These are phyloP conservation scores for Monosporascus sp. DNA, from an alignment of 2,329 filamentous ascomycete genomes.

Conservation along the genomic window DNA sequence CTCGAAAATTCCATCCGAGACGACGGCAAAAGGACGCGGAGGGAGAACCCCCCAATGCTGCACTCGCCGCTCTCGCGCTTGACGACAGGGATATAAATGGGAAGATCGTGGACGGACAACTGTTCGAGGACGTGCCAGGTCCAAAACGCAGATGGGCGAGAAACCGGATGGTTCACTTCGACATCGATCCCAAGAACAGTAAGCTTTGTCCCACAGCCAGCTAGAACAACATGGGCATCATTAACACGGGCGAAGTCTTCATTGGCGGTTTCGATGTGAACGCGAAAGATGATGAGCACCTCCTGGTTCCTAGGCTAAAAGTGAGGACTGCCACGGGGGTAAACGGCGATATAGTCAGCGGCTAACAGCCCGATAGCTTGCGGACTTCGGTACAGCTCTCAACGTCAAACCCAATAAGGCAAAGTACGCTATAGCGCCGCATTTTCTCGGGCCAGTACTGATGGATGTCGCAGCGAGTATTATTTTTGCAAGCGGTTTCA, in stretches of 20 bases:
- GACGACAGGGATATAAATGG: not conserved
- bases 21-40: not conserved
- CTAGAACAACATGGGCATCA: not conserved
- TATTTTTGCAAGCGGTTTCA: conserved; percentile 2
- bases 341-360: not conserved
- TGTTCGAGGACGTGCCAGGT: conserved; percentile 14
- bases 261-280: conserved; percentile 7
- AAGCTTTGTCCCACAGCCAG: not conserved
- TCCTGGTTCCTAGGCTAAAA: conserved; percentile 14
- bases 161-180: conserved; percentile 16
- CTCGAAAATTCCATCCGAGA: conserved; percentile 16
- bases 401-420: conserved; percentile 11
- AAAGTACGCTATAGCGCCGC: conserved; percentile 7
- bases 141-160: conserved; percentile 8
- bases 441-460: too few species aligned
- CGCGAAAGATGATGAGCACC: conserved; percentile 13
- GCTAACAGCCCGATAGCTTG: conserved; percentile 7
- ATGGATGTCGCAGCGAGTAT: conserved; percentile 2
- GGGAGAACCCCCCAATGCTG: not conserved
- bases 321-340: conserved; percentile 2
- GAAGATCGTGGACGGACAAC: conserved; percentile 10
- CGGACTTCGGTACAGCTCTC: conserved; percentile 12
- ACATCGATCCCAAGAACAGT: conserved; percentile 19
- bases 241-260: conserved; percentile 10
- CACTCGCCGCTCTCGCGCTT: not conserved